phyloP scores from a whole-genome alignment of 2,329 filamentous ascomycete genomes.

The Tympanopsis confertula region DNA sequence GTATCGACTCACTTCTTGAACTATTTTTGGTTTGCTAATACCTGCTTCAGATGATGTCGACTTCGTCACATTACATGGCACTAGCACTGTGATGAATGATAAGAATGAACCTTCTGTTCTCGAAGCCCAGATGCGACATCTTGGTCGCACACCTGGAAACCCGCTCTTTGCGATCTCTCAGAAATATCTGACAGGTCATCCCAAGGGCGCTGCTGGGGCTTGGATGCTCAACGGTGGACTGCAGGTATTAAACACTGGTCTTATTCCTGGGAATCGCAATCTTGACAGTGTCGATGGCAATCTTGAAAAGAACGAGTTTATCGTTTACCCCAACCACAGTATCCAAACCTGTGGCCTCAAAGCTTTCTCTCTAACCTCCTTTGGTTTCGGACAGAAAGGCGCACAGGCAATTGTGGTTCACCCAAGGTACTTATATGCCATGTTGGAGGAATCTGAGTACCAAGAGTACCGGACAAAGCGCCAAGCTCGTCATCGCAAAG shows the following conservation, averaged over 20 bases:
- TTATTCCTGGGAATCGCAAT: constrained; percentile 94
- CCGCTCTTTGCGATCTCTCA: constrained; percentile 95
- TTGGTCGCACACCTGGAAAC: constrained; percentile 92
- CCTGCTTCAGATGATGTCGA: constrained; percentile 89
- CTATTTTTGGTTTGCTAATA: no score
- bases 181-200: constrained; percentile 96
- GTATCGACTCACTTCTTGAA: no score
- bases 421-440: constrained; percentile 87
- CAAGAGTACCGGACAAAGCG: constrained; percentile 77
- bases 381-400: constrained; percentile 98
- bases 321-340: constrained; percentile 87
- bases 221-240: constrained; percentile 99
- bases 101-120: constrained; percentile 99
- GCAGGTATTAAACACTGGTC: constrained; percentile 84
- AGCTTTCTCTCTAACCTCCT: constrained; percentile 96
- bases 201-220: constrained; percentile 95
- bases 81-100: constrained; percentile 95
- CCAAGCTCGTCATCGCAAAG: constrained; percentile 89
- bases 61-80: constrained; percentile 97
- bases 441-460: constrained; percentile 80
- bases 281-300: constrained; percentile 93
- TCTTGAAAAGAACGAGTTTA: constrained; percentile 96
- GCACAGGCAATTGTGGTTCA: constrained; percentile 95
- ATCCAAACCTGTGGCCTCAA: constrained; percentile 98
- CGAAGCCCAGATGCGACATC: constrained; percentile 87